Evolutionary conservation across 2,329 filamentous ascomycete species (phyloP), one percentile per base, ranked within the genome.

Genomic region (Laburnicola sp.): DNA sequence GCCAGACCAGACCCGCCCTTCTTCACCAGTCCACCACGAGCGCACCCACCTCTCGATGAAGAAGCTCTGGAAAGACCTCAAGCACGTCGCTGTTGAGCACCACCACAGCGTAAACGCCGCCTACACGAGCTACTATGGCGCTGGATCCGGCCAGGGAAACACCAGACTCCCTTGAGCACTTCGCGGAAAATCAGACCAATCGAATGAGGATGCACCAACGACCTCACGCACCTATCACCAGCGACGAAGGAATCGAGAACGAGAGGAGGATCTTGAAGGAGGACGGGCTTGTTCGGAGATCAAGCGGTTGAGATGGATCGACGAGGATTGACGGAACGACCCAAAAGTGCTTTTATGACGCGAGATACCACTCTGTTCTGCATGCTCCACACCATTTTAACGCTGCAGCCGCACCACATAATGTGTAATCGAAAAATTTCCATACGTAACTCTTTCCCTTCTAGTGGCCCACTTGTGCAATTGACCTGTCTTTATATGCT

Each of bases 21-120:
- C 51, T 30, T 36, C 25, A 9, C 36, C 49, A 63, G 45, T 46
- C 23, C 60, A 65, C 42, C 56, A 62, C 21, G 58, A 52, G 46
- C 56, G 48, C 11, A 46, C 65, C 21, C 59, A 65, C 47, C 41
- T 50, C 10, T 61, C 59, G 27, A 56, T 67, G 45, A 67, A 62
- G 57, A 62, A 67, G 49, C 57, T 68, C 49, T 69, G 64, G 66
- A 59, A 58, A 31, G 56, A 57, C 4, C 47, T 69, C 48, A 69
- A 69, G 57, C 55, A 58, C 16, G 58, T 57, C 7, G 65, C 63
- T 6, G 51, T 36, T 10, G 66, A 69, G 59, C 66, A 69, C 40
- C 66, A 69, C 51, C 55, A 58, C 35, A 64, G 61, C 38, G 65
- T 69, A 1, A 69, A 69, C 30, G 60, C 63, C 0, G 66, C 66